Base-by-base conservation (phyloP, 768 basidiomycete genomes). In the Lactarius pseudohatsudake region DNA sequence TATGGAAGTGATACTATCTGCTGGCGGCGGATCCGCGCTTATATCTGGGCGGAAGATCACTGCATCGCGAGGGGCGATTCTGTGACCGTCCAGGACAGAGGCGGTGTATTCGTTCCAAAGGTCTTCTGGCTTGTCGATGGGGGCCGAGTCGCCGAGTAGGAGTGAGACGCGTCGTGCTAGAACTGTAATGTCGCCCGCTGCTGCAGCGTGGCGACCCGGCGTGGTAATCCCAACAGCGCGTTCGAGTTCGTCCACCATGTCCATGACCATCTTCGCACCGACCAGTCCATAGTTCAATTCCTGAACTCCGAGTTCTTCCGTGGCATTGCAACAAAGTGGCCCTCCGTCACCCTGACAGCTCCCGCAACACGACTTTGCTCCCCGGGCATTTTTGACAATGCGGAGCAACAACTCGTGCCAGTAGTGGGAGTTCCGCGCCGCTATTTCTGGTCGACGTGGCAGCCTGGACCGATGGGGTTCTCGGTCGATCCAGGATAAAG, bases 151-250 rank as follows among this genome's bases (percentile, higher is more conserved):
- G 45, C 47, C 45, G 20, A 54, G 67, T 16, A 70, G 38, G 30
- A 69, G 68, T 16, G 61, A 62, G 61, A 70, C 70, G 62, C 69
- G 70, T 58, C 70, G 67, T 18, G 70, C 64, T 41, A 65, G 70
- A 32, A 32, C 30, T 38, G 59, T 61, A 50, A 70, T 58, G 32
- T 69, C 64, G 22, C 28, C 56, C 18, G 41, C 64, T 30, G n/a
- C 56, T 6, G 62, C 41, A 1, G 41, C 26, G 10, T 30, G 50
- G 34, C 40, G 62, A 32, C 41, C 62, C 3, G 62, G 58, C 58
- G 54, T 38, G 20, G 53, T n/a, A 26, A 67, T 59, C 50, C 66
- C 66, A 15, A 67, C 66, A 2, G 66, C 66, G n/a, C 53, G 58
- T 55, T 67, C 66, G 41, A 67, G 53, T 32, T 67, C 32, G 62